A percentile compares a stretch with the other conserved stretches of the same genome.
phyloP scores from a whole-genome alignment of 2,329 filamentous ascomycete genomes.

The Fusarium nodosum region DNA sequence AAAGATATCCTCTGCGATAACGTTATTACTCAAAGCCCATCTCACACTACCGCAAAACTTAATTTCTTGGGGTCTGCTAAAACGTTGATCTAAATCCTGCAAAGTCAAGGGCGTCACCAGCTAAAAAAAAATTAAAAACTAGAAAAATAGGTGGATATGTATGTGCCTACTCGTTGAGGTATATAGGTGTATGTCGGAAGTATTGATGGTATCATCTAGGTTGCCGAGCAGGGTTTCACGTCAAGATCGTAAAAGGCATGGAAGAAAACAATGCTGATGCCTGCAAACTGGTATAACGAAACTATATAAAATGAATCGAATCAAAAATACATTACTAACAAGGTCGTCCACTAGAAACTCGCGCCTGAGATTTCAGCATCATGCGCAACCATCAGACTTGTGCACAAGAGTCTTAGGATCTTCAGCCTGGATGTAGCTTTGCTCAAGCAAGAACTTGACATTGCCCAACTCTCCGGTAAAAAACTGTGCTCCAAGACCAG shows the following conservation, averaged over 20 bases:
- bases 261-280: not conserved
- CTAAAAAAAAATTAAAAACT: too few species aligned
- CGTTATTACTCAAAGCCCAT: not conserved
- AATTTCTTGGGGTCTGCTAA: not conserved
- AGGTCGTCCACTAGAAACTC: rapidly evolving
- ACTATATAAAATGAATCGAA: not conserved
- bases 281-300: not conserved
- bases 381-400: slow-evolving; percentile 31
- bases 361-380: not conserved
- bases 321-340: not conserved
- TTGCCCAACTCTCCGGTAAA: slow-evolving; percentile 50
- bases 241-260: not conserved
- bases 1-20: not conserved
- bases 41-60: not conserved
- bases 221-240: not conserved
- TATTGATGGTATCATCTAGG: not conserved
- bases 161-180: not conserved
- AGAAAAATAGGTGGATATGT: not conserved
- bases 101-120: not conserved
- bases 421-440: slow-evolving; percentile 37
- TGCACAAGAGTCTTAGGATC: slow-evolving; percentile 36
- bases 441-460: slow-evolving; percentile 37
- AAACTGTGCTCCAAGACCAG: slow-evolving; percentile 58
- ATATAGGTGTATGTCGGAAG: not conserved
- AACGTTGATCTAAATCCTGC: not conserved